Base-by-base conservation (phyloP, 2,329 filamentous ascomycete genomes). In the Penicillium sp. region DNA sequence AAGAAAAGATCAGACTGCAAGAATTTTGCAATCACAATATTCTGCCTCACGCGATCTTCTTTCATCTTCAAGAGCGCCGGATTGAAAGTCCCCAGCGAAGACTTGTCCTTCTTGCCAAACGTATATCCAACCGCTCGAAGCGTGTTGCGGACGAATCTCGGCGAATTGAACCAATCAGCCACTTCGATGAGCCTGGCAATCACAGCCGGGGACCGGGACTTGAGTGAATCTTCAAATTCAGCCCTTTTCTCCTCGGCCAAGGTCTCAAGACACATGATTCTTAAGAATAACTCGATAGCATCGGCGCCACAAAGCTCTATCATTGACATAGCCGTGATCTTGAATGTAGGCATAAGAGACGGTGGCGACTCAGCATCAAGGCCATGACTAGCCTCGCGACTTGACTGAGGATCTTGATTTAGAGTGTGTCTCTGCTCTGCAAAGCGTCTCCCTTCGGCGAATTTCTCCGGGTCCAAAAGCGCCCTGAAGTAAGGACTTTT, bases 381-480 rank as follows among this genome's bases (percentile, higher is more conserved):
- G 18, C 9, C 18, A 22, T 5, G 9, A 9, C 18, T 9, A 17
- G 11, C 8, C 2, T 23, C 30, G 12, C 17, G 9, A 7, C 29
- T 20, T 4, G 18, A 22, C 6, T 12, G 22, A 10, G 30, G 13
- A 3, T 22, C 16, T 10, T 38, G 31, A 25, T 32, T 35, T 28
- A 39, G 41, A 6, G 37, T 36, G 43, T 51, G 31, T 44, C 59
- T 51, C 18, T 60, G 55, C 18, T 58, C 55, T 15, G 56, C 48
- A 35, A 69, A 51, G 3, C 50, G 32, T 32, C 55, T 56, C 4
- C 67, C 66, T 42, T 69, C 67, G 2, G 54, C 54, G 37, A 70
- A 69, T 37, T 69, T 69, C 10, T 57, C 48, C 2, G 64, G 60
- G 23, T 69, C 65, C 11, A 70, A 47, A 9, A 69, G 48, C 13